A percentile compares a stretch with the other conserved stretches of the same genome.
Evolutionary conservation across 2,329 filamentous ascomycete genomes (phyloP).

Genomic region (Talaromyces rugulosus): DNA sequence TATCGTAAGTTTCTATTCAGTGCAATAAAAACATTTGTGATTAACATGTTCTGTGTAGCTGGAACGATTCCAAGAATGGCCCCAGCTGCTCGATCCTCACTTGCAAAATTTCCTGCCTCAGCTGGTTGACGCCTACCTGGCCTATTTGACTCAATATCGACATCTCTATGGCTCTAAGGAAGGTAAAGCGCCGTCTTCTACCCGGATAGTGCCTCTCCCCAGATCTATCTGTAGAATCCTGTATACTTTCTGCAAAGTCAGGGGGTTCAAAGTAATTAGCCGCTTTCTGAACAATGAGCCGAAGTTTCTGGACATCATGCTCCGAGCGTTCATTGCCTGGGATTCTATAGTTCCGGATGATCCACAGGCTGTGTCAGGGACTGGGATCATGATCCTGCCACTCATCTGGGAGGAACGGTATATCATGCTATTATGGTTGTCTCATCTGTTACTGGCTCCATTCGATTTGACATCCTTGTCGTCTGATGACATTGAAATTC

Average conservation of each 20-base stretch:
- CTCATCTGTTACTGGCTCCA: constrained; percentile 75
- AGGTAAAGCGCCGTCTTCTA: constrained; percentile 31
- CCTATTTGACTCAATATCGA: constrained; percentile 51
- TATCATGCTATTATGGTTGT: constrained; percentile 80
- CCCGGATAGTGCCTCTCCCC: constrained; percentile 50
- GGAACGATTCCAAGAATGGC: constrained; percentile 91
- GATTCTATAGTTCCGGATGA: constrained; percentile 23
- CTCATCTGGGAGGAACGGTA: constrained; percentile 88
- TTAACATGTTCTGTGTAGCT: constrained; percentile 42
- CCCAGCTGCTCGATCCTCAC: constrained; percentile 84
- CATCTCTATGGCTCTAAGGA: constrained; percentile 34
- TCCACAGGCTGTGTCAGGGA: constrained; percentile 11
- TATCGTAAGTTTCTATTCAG: constrained; percentile 28
- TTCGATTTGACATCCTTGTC: constrained; percentile 90
- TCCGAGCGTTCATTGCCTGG: constrained; percentile 67
- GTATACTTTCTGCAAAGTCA: constrained; percentile 90
- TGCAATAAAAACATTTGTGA: neutral
- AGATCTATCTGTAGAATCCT: constrained; percentile 73
- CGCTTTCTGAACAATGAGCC: constrained; percentile 90
- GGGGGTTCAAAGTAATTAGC: constrained; percentile 87
- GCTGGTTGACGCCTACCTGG: constrained; percentile 71
- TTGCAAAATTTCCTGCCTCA: constrained; percentile 70
- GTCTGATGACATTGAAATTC: constrained; percentile 34
- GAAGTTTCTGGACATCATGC: constrained; percentile 73
- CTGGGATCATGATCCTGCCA: constrained; percentile 19